phyloP scores from a whole-genome alignment of 106 monocot genomes.

The Ottelia alismoides region DNA sequence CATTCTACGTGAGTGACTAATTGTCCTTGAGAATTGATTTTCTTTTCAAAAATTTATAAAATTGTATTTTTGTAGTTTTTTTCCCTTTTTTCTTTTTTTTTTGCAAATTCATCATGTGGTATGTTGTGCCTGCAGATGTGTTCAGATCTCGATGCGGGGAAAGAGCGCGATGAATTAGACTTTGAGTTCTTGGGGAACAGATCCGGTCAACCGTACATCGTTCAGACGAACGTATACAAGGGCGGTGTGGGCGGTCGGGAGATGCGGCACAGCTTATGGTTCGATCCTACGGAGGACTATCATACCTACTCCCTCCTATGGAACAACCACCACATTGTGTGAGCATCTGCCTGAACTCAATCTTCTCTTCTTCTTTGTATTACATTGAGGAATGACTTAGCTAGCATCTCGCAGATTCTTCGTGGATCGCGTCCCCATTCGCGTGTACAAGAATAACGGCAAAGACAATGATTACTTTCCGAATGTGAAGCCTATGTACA shows the following conservation, averaged over 20 bases:
- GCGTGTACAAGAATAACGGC: constrained; percentile 51
- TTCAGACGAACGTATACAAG: constrained; percentile 22
- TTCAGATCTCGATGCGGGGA: no score
- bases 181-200: constrained; percentile 25
- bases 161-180: no score
- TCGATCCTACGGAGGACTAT: constrained; percentile 17
- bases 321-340: constrained; percentile 21
- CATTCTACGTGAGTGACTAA: constrained; percentile 85
- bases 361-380: no score
- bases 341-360: background rate
- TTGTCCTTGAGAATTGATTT: no score
- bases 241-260: constrained; percentile 15
- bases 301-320: constrained; percentile 23
- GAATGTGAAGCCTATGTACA: constrained; percentile 66
- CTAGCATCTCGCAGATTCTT: no score
- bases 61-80: no score
- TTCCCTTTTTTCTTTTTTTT: no score
- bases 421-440: constrained; percentile 55
- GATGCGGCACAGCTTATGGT: constrained; percentile 17
- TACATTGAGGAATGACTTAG: no score
- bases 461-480: constrained; percentile 54
- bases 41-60: no score
- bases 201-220: constrained; percentile 15
- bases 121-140: no score
- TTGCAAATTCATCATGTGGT: no score